Evolutionary conservation across 1,284 basidiomycete genomes (phyloP).

Genomic region (Sporisorium reilianum): DNA sequence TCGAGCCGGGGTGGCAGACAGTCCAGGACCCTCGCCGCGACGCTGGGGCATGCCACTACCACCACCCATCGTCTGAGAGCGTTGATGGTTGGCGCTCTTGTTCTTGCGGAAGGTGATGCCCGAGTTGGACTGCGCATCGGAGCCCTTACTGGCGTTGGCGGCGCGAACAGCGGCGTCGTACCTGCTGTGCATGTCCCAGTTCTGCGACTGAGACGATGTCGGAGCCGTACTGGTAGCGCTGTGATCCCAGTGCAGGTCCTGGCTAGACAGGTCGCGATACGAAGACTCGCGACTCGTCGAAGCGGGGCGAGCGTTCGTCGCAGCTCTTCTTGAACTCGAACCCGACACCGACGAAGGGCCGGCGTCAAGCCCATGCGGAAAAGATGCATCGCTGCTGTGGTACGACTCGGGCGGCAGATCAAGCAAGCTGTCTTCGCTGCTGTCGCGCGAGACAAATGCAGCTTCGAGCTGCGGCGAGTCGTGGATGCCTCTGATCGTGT

Average conservation of each 20-base stretch:
- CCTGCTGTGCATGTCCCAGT: conserved; percentile 22
- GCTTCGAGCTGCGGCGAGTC: conserved; percentile 40
- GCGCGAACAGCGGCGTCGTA: conserved; percentile 10
- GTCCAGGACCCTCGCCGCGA: conserved; percentile 25
- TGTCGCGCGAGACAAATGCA: conserved; percentile 30
- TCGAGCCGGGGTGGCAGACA: conserved; percentile 38
- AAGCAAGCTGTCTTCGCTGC: conserved; percentile 46
- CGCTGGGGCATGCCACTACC: conserved; percentile 19
- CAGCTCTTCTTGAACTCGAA: conserved; percentile 15
- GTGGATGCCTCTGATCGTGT: conserved; percentile 34
- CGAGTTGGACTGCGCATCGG: conserved; percentile 20
- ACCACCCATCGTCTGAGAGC: conserved; percentile 37
- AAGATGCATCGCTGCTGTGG: conserved; percentile 46
- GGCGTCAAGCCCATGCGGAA: conserved; percentile 15
- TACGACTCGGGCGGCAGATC: conserved; percentile 48
- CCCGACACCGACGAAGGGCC: conserved; percentile 25
- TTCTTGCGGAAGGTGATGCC: conserved; percentile 45
- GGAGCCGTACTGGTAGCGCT: conserved; percentile 45
- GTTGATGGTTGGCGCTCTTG: conserved; percentile 41
- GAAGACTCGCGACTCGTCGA: conserved; percentile 34
- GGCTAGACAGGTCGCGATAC: conserved; percentile 26
- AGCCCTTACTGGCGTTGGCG: not conserved
- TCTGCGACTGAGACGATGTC: conserved; percentile 41
- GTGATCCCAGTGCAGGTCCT: conserved; percentile 28
- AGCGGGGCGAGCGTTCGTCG: conserved; percentile 3